phyloP scores from a whole-genome alignment of 2,329 filamentous ascomycete species.

The Fusarium mangiferae region DNA sequence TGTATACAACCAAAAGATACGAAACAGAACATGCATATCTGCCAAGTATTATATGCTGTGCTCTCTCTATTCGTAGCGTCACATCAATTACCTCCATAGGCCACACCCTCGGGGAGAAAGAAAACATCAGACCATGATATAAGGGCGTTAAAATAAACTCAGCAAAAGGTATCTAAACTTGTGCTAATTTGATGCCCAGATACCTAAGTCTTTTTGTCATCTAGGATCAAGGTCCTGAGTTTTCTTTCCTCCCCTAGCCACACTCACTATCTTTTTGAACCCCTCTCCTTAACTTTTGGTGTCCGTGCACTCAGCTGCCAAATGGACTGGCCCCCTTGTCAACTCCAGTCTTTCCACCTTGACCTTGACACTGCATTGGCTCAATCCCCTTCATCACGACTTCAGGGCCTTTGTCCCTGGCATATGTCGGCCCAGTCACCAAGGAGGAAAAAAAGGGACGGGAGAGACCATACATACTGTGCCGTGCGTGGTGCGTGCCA shows the following conservation, averaged over 20 bases:
- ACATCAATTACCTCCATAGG: background rate
- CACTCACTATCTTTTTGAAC: too few species aligned
- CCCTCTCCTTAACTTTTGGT: constrained; percentile 20
- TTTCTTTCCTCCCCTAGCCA: too few species aligned
- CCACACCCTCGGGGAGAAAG: background rate
- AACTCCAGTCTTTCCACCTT: background rate
- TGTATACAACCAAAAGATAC: background rate
- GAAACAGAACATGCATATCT: background rate
- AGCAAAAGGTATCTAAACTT: too few species aligned
- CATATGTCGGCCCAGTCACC: constrained; percentile 9
- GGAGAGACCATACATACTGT: background rate
- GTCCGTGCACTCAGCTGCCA: constrained; percentile 32
- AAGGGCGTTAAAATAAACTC: too few species aligned
- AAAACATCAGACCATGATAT: too few species aligned
- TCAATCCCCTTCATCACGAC: constrained; percentile 28
- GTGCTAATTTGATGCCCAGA: too few species aligned
- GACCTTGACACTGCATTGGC: constrained; percentile 9
- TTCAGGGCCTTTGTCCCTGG: constrained; percentile 6
- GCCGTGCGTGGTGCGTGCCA: background rate
- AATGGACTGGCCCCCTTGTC: constrained; percentile 20
- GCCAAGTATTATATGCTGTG: constrained; percentile 1
- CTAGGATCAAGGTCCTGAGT: too few species aligned
- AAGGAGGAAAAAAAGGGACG: background rate
- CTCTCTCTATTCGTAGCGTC: background rate
- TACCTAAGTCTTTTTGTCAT: too few species aligned